Conservation (phyloP, 2,329 filamentous ascomycete species). For the Trichothecium roseum region DNA sequence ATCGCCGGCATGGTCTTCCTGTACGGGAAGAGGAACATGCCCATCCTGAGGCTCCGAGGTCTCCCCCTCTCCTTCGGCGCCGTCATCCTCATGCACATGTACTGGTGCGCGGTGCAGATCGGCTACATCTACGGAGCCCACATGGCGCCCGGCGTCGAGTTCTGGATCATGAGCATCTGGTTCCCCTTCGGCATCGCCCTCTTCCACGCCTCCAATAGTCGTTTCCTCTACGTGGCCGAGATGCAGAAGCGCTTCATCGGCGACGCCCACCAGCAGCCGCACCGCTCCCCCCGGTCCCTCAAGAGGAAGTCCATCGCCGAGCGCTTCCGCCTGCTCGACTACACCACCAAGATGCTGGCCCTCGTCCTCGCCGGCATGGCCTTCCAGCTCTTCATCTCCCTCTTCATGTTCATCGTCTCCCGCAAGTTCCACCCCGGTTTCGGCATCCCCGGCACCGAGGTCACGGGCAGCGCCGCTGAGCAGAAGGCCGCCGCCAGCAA, state of each 20-base stretch:
- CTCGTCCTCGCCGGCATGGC: conserved; percentile 43
- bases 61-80: conserved; percentile 27
- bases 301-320: conserved; percentile 19
- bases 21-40: conserved; percentile 21
- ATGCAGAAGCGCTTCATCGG: conserved; percentile 28
- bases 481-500: conserved; percentile 28
- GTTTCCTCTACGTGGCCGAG: conserved; percentile 46
- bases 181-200: conserved; percentile 54
- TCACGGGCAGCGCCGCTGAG: conserved; percentile 42
- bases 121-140: conserved; percentile 23
- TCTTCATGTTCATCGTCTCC: conserved; percentile 53
- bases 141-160: conserved; percentile 41
- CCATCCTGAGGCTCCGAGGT: conserved; percentile 27
- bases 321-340: conserved; percentile 29
- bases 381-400: conserved; percentile 44
- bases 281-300: neutral
- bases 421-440: conserved; percentile 54
- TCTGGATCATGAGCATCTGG: conserved; percentile 55
- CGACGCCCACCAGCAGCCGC: neutral
- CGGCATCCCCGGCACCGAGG: conserved; percentile 51
- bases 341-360: conserved; percentile 36
- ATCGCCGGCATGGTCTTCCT: conserved; percentile 26
- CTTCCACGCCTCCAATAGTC: conserved; percentile 53
- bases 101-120: conserved; percentile 28
- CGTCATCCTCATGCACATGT: conserved; percentile 27